Evolutionary conservation across 73 alveolate species (phyloP), one percentile per base, ranked within the genome.

Genomic region (Symbiodinium natans): DNA sequence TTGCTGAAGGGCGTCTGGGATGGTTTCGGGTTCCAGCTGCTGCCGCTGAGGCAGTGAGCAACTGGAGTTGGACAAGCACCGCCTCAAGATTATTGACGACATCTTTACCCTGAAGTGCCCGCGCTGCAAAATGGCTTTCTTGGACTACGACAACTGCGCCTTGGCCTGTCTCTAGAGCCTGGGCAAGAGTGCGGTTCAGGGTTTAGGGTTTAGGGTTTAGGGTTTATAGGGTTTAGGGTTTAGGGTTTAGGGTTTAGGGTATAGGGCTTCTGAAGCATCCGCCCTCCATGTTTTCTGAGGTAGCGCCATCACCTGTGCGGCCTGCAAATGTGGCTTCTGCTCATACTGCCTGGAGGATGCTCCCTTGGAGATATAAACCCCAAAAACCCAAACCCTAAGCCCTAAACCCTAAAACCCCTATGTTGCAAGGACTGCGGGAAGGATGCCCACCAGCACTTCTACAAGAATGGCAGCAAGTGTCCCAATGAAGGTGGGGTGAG

Each of bases 381-480:
- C n/a, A n/a, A n/a, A n/a, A n/a, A n/a, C n/a, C n/a, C n/a, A n/a
- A n/a, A n/a, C n/a, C n/a, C n/a, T n/a, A n/a, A n/a, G n/a, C n/a
- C n/a, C n/a, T n/a, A n/a, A n/a, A n/a, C n/a, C n/a, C n/a, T n/a
- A n/a, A n/a, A n/a, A n/a, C n/a, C n/a, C n/a, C n/a, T n/a, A n/a
- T n/a, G n/a, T n/a, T n/a, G n/a, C n/a, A 23, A 88, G 95, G 95
- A 90, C 48, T 90, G 97, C n/a, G 97, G 97, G 8, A 90, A 90
- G 34, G 97, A 90, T 41, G 97, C 97, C 10, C 97, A 90, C 77
- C 42, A 71, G 48, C 97, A 90, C 19, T 90, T 90, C 77, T 90
- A 90, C 97, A 42, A 90, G 39, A 39, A 90, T 43, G 87, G 77
- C 75, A 90, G 97, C 97, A 73, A 71, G 41, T 90, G 97, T 38